Base-by-base conservation (phyloP, 139 green algal species). In the Chlamydomonas eustigma region DNA sequence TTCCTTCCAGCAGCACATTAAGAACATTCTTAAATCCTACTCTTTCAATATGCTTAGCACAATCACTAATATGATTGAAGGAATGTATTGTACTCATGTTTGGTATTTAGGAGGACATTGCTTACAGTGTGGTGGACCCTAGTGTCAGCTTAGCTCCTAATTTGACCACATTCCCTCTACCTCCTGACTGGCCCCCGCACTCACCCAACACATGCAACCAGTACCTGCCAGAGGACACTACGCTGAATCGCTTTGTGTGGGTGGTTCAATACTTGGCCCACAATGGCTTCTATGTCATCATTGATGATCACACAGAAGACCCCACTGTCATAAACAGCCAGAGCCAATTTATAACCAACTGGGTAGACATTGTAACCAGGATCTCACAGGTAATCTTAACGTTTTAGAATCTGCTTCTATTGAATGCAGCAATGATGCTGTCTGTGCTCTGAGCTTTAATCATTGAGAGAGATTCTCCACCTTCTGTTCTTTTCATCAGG, bases 241-340 rank as follows among this genome's bases (percentile, higher is more conserved):
- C 77, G 12, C 51, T 87, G 39, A 67, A 84, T 18, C 76, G 86
- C 28, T 83, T 85, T 65, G n/a, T 85, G 33, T 89, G 78, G 76
- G 75, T 85, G 3, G 76, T 91, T 35, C 35, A 84, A 37, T 89
- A 84, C 74, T 69, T 88, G 0, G 78, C 82, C 5, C 51, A 74
- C 35, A 89, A 87, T 65, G 83, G 83, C 31, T 84, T 90, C 39
- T 90, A 90, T 73, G 83, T 90, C 12, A 3, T 88, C 28, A 65
- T 85, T 25, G 85, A 90, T 77, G 79, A 87, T 64, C 78, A 85
- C 31, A 70, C 58, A 28, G 58, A 70, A 35, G 58, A 70, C 58
- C 5, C 58, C 18, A 70, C 58, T 24, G 25, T 35, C 58, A 34
- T 37, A 24, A 70, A 32, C 25, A 30, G 24, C 50, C 25, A 32